These are phyloP conservation scores for Epichloe sibirici DNA, from an alignment of 2,329 filamentous ascomycete species.

Conservation along the genomic window DNA sequence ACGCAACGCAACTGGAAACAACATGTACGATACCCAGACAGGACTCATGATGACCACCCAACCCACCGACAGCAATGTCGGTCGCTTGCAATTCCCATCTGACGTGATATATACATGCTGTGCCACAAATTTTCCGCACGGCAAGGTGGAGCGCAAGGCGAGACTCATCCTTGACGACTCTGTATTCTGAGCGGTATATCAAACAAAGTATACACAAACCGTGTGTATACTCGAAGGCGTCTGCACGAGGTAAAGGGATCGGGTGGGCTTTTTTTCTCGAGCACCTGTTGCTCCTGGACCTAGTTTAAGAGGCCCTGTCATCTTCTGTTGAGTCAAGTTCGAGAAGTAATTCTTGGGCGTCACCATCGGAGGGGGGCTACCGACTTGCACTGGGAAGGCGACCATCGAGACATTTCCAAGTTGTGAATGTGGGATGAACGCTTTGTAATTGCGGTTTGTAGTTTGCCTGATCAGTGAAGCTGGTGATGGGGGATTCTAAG, in stretches of 20 bases:
- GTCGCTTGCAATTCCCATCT: not conserved
- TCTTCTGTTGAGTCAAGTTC: not conserved
- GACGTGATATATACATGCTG: not conserved
- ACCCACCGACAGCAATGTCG: not conserved
- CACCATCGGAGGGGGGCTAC: constrained; percentile 15
- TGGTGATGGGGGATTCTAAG: no score
- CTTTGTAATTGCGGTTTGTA: no score
- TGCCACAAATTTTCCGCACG: constrained; percentile 38
- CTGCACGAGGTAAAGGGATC: constrained; percentile 21
- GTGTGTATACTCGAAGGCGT: constrained; percentile 5
- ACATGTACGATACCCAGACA: constrained; percentile 8
- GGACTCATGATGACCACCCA: not conserved
- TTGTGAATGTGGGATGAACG: no score
- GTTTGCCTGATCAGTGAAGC: no score
- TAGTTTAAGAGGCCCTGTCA: constrained; percentile 2
- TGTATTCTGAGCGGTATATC: constrained; percentile 66
- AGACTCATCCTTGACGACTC: constrained; percentile 61
- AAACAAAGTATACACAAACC: constrained; percentile 15
- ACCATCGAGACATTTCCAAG: constrained; percentile 28
- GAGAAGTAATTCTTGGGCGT: constrained; percentile 1
- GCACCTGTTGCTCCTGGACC: constrained; percentile 31
- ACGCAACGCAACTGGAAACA: not conserved
- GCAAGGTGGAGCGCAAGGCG: constrained; percentile 67
- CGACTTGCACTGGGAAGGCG: constrained; percentile 23
- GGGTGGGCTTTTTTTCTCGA: constrained; percentile 22